Evolutionary conservation across 2,329 filamentous ascomycete genomes (phyloP).

Genomic region (Ceratocystis variospora): DNA sequence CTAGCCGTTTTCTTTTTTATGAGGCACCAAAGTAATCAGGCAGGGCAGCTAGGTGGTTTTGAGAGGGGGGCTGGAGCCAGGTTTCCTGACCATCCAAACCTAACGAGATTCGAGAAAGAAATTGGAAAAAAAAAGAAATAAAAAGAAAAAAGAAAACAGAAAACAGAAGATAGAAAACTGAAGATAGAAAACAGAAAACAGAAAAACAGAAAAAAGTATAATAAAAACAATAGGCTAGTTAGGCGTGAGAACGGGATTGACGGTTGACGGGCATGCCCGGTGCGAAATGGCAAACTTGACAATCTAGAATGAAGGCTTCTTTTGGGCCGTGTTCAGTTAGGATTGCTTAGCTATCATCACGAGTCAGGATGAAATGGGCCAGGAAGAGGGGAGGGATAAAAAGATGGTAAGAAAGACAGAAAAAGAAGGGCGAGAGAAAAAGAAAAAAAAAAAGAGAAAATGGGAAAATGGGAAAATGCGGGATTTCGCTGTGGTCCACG

Average conservation of each 20-base stretch:
- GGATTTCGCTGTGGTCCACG: not conserved
- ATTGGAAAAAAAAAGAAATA: too few species aligned
- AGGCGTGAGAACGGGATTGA: not conserved
- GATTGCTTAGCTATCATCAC: not conserved
- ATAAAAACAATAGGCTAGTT: not conserved
- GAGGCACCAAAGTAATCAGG: not conserved
- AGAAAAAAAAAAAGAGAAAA: not conserved
- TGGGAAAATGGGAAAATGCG: not conserved
- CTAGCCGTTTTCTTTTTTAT: not conserved
- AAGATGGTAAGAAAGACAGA: not conserved
- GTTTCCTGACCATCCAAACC: not conserved
- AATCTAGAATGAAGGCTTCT: conserved; percentile 1
- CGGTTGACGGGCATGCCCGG: not conserved
- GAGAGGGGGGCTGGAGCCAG: not conserved
- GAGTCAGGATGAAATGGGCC: conserved; percentile 3
- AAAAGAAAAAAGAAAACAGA: not conserved
- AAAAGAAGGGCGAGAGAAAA: not conserved
- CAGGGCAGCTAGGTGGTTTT: not conserved
- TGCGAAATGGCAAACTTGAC: not conserved
- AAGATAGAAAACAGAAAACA: too few species aligned
- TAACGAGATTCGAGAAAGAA: not conserved
- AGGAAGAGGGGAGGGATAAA: conserved; percentile 6
- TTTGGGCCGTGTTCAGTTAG: not conserved
- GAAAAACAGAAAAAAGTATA: not conserved
- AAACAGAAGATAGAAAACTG: too few species aligned